Percentiles rank a stretch among this genome's conserved stretches.
phyloP scores from a whole-genome alignment of 2,329 filamentous ascomycete genomes.

The Penicillium capsulatum region DNA sequence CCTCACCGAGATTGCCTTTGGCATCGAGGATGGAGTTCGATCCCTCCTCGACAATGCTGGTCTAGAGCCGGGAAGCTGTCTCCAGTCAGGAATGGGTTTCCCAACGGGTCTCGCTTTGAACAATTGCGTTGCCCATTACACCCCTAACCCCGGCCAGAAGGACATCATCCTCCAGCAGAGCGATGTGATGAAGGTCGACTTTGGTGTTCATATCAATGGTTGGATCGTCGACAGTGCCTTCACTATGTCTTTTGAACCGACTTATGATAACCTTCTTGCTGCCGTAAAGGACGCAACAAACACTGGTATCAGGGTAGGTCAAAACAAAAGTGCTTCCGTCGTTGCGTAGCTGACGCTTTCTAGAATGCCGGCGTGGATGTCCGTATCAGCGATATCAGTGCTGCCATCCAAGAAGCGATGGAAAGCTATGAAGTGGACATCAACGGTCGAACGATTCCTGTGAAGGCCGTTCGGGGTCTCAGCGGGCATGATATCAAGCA shows the following conservation, averaged over 20 bases:
- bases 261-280: slow-evolving; percentile 68
- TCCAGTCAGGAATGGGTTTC: slow-evolving; percentile 53
- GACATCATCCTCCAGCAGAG: slow-evolving; percentile 66
- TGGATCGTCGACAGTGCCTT: slow-evolving; percentile 79
- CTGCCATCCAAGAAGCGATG: slow-evolving; percentile 59
- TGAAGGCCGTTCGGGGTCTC: slow-evolving; percentile 54
- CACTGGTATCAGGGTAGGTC: slow-evolving; percentile 45
- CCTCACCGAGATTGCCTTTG: slow-evolving; percentile 49
- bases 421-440: slow-evolving; percentile 59
- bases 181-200: slow-evolving; percentile 80
- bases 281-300: slow-evolving; percentile 67
- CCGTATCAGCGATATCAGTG: slow-evolving; percentile 53
- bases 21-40: slow-evolving; percentile 53
- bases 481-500: slow-evolving; percentile 54
- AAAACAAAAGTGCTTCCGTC: not conserved
- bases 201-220: slow-evolving; percentile 76
- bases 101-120: slow-evolving; percentile 54
- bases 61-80: slow-evolving; percentile 49
- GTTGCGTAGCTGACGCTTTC: slow-evolving; percentile 7
- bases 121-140: slow-evolving; percentile 54
- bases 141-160: slow-evolving; percentile 57
- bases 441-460: slow-evolving; percentile 49
- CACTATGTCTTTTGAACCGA: slow-evolving; percentile 69
- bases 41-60: slow-evolving; percentile 50
- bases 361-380: slow-evolving; percentile 54